Percentiles rank a stretch among this genome's conserved stretches.
Evolutionary conservation across 2,329 filamentous ascomycete genomes (phyloP).

Genomic region (Fusarium verticillioides): DNA sequence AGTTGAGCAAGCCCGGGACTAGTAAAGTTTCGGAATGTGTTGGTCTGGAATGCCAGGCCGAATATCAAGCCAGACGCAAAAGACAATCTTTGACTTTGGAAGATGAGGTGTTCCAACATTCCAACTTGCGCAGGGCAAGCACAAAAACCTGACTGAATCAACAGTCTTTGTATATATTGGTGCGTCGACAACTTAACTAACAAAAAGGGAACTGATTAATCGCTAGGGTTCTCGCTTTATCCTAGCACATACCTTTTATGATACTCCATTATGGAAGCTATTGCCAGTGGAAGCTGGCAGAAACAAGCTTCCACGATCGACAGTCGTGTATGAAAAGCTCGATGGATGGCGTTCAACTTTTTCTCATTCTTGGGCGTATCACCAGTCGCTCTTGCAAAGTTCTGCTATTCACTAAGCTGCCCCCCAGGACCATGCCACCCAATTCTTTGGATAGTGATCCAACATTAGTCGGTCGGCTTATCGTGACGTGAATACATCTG

Average conservation of each 20-base stretch:
- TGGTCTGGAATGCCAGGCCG: slow-evolving; percentile 16
- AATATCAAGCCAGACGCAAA: background rate
- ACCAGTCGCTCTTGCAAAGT: background rate
- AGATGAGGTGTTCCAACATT: no score
- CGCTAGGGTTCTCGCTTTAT: background rate
- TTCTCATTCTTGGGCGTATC: background rate
- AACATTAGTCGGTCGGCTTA: slow-evolving; percentile 54
- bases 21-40: background rate
- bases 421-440: background rate
- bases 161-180: background rate
- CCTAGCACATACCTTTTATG: background rate
- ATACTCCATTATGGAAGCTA: background rate
- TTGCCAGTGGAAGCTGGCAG: background rate
- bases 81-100: background rate
- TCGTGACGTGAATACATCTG: slow-evolving; percentile 72
- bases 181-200: background rate
- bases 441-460: background rate
- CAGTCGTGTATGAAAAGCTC: background rate
- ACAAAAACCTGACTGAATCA: background rate
- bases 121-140: background rate
- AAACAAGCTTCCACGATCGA: background rate
- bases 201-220: background rate
- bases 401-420: background rate
- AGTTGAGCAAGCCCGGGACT: background rate
- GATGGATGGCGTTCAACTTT: background rate